Evolutionary conservation across 2,329 filamentous ascomycete species (phyloP), one percentile per base, ranked within the genome.

Genomic region (Venturia effusa): DNA sequence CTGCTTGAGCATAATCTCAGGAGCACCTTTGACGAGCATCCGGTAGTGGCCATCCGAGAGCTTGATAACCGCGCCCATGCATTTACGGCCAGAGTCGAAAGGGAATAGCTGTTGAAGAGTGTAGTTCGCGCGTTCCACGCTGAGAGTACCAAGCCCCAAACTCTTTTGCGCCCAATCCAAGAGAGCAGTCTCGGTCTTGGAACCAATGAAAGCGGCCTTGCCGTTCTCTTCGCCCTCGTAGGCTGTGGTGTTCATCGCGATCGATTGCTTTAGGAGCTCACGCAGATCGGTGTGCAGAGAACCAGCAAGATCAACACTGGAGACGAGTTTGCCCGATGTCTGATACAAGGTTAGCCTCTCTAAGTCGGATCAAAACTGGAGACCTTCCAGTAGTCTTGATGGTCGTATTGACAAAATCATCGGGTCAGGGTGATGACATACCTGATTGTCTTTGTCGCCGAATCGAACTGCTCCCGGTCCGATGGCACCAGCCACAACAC

Each of bases 131-230:
- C 88, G 81, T 68, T 86, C 86, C 66, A 86, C 79, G 59, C 77
- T 77, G 19, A 89, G 75, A 0, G 81, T 79, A 6, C 82, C 83
- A 78, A 91, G 85, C 51, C 81, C 87, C 17, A 91, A 77, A 69
- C 84, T 79, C 60, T 88, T 84, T 60, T 82, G 81, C 24, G 87
- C 85, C 70, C 90, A 90, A 30, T 80, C 78, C n/a, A 92, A 79
- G 15, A 92, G 78, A 27, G 88, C 88, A 4, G 87, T 90, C 71
- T 92, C 88, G 0, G 88, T 92, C 75, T 90, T 91, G 5, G 88
- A 90, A 37, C 88, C 88, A 66, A 91, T 81, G 68, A 89, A 92
- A 0, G 81, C 75, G 22, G 74, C 68, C 65, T 80, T 77, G 39
- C 85, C 85, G 51, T 86, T 80, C 54, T 84, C 80, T 54, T 87